A percentile compares a stretch with the other conserved stretches of the same genome.
phyloP scores from a whole-genome alignment of 768 basidiomycete species.

The Boletus rex-veris region DNA sequence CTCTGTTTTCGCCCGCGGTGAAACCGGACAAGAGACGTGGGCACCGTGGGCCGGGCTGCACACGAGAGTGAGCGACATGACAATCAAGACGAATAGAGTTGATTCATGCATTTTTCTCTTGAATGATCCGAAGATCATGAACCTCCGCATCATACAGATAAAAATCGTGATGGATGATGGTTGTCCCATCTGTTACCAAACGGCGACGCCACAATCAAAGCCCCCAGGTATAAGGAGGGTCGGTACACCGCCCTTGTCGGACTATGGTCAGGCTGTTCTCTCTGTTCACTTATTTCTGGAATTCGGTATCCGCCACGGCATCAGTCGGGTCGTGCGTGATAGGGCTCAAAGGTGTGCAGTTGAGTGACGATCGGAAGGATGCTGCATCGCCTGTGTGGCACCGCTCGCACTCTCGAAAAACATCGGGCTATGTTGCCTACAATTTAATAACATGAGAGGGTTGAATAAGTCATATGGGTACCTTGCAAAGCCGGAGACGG shows the following conservation, averaged over 20 bases:
- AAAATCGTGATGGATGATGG: slow-evolving; percentile 3
- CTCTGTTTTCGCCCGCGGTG: not conserved
- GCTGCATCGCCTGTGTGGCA: not conserved
- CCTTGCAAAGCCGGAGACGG: not conserved
- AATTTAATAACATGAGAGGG: not conserved
- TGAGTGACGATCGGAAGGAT: not conserved
- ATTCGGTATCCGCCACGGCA: not conserved
- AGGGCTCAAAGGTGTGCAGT: not conserved
- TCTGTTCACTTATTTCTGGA: not conserved
- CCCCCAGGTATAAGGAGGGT: not conserved
- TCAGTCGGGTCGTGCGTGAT: not conserved
- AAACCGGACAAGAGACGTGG: not conserved
- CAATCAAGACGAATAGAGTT: not conserved
- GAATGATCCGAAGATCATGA: slow-evolving; percentile 11
- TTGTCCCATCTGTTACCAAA: slow-evolving; percentile 5
- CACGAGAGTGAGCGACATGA: slow-evolving; percentile 11
- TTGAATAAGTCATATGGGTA: not conserved
- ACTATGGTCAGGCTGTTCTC: not conserved
- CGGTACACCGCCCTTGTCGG: not conserved
- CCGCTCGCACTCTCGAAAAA: not conserved
- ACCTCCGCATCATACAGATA: not conserved
- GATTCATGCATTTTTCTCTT: slow-evolving; percentile 5
- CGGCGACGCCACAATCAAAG: slow-evolving; percentile 14
- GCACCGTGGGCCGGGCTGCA: not conserved
- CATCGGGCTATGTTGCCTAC: not conserved